Percentiles rank a stretch among this genome's conserved stretches.
These are phyloP conservation scores for Gnomoniopsis sp. DNA, from an alignment of 2,329 filamentous ascomycete genomes.

Conservation along the genomic window DNA sequence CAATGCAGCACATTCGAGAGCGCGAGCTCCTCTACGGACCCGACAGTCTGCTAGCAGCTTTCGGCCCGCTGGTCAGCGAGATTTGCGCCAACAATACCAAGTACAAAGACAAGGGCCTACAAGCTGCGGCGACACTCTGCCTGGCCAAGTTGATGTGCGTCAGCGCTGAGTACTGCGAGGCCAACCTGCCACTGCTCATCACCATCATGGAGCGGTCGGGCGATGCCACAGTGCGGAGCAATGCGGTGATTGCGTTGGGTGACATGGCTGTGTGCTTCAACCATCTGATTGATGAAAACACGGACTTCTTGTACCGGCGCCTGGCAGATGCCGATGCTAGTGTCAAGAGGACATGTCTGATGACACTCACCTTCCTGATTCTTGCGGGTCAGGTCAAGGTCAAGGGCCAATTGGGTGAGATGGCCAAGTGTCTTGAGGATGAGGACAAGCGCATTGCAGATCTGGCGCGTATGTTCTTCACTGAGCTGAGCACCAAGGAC, in stretches of 20 bases:
- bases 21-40: constrained; percentile 80
- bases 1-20: constrained; percentile 80
- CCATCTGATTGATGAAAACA: constrained; percentile 98
- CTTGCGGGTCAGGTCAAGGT: constrained; percentile 98
- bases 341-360: constrained; percentile 95
- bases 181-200: constrained; percentile 87
- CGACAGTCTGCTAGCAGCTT: constrained; percentile 80
- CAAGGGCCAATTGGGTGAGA: constrained; percentile 96
- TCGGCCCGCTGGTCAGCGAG: constrained; percentile 87
- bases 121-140: constrained; percentile 90
- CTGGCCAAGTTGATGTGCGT: constrained; percentile 99
- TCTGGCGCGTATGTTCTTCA: constrained; percentile 96
- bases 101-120: constrained; percentile 84
- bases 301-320: constrained; percentile 92
- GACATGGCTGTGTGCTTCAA: constrained; percentile 99
- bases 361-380: constrained; percentile 97
- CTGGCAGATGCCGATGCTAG: constrained; percentile 84
- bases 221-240: constrained; percentile 89
- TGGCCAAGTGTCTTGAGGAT: constrained; percentile 98
- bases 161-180: constrained; percentile 92
- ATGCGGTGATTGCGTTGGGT: constrained; percentile 92
- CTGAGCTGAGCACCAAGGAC: constrained; percentile 94
- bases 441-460: constrained; percentile 93
- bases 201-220: constrained; percentile 95
- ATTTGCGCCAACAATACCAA: constrained; percentile 93